Conservation (phyloP, 2,329 filamentous ascomycete species). For the Esteya vermicola region DNA sequence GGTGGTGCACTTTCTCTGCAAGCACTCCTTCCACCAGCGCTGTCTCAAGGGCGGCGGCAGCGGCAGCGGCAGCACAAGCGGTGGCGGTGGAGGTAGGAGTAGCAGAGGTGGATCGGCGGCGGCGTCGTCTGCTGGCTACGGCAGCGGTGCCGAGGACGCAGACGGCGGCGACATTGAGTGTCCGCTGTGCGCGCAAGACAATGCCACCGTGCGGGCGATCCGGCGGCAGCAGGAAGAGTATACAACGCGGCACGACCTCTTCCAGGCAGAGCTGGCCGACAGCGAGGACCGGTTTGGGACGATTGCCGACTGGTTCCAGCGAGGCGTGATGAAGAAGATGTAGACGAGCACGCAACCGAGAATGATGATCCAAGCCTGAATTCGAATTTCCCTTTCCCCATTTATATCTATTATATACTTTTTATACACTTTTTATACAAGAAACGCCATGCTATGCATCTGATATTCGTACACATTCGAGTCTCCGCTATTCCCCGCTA, state of each 20-base stretch:
- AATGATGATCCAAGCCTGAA: no score
- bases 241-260: slow-evolving; percentile 76
- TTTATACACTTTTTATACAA: no score
- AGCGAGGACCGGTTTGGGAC: slow-evolving; percentile 80
- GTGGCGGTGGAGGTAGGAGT: no score
- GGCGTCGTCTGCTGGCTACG: no score
- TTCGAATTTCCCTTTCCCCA: no score
- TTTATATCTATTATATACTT: no score
- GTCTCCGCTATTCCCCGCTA: no score
- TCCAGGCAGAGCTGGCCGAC: slow-evolving; percentile 62
- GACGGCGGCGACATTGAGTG: slow-evolving; percentile 46
- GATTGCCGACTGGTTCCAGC: slow-evolving; percentile 85
- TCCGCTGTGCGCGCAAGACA: slow-evolving; percentile 69
- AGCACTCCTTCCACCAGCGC: slow-evolving; percentile 89
- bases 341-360: no score
- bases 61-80: slow-evolving; percentile 12
- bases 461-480: no score
- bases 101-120: no score
- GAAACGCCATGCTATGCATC: no score
- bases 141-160: slow-evolving; percentile 36
- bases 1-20: slow-evolving; percentile 90
- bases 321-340: slow-evolving; percentile 61
- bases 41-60: slow-evolving; percentile 46
- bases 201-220: slow-evolving; percentile 80
- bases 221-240: slow-evolving; percentile 75